Evolutionary conservation across 2,329 filamentous ascomycete species (phyloP).

Genomic region (Trichoderma sp.): DNA sequence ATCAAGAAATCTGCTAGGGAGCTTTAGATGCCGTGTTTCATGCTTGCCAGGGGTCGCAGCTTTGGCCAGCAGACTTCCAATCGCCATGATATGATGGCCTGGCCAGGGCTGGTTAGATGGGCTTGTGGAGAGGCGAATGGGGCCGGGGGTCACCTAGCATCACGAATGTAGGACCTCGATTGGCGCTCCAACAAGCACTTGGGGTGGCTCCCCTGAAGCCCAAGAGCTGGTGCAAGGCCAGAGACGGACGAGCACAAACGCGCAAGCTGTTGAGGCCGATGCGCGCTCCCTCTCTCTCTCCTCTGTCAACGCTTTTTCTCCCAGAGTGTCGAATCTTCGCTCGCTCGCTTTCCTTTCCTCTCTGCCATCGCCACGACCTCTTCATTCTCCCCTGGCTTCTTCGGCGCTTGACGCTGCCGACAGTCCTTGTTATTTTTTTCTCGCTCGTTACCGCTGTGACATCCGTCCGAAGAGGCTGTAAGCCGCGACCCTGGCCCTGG

Average conservation of each 20-base stretch:
- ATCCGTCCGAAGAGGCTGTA: slow-evolving; percentile 12
- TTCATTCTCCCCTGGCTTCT: background rate
- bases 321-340: slow-evolving; percentile 1
- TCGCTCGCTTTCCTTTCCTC: slow-evolving; percentile 7
- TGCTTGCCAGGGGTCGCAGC: slow-evolving; percentile 1
- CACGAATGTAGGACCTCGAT: slow-evolving; percentile 13
- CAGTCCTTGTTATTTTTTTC: background rate
- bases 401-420: slow-evolving; percentile 18
- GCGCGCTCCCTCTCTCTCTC: slow-evolving; percentile 11
- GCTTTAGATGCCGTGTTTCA: slow-evolving; percentile 14
- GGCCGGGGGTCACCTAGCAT: slow-evolving; percentile 13
- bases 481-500: slow-evolving; percentile 15
- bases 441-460: slow-evolving; percentile 10
- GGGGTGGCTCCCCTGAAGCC: slow-evolving; percentile 19
- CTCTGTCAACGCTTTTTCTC: background rate
- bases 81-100: slow-evolving; percentile 10
- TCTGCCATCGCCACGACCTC: background rate
- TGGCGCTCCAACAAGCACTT: slow-evolving; percentile 8
- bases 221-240: slow-evolving; percentile 12
- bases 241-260: slow-evolving; percentile 1
- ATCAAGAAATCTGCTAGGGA: background rate
- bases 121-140: slow-evolving; percentile 13
- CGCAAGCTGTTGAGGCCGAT: slow-evolving; percentile 7
- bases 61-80: background rate
- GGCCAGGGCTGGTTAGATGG: slow-evolving; percentile 11